Percentiles rank a stretch among this genome's conserved stretches.
phyloP scores from a whole-genome alignment of 495 filamentous ascomycete species.

The Collariella sp. region DNA sequence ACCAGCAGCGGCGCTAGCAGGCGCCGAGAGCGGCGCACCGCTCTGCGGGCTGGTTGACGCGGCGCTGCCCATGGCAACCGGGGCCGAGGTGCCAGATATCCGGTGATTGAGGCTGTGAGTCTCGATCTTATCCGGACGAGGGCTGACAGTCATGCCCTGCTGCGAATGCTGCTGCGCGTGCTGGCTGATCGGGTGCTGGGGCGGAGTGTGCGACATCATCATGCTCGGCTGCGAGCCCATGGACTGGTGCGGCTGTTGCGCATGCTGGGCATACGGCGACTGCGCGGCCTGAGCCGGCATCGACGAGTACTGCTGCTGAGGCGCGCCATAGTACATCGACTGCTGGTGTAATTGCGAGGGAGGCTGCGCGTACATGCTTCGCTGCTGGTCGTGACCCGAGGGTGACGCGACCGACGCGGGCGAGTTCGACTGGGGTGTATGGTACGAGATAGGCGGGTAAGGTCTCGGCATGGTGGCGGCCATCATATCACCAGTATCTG shows the following conservation, averaged over 20 bases:
- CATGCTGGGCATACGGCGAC: conserved; percentile 70
- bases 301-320: conserved; percentile 55
- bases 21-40: conserved; percentile 47
- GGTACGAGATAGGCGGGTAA: conserved; percentile 84
- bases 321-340: conserved; percentile 55
- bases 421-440: conserved; percentile 92
- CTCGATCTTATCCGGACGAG: conserved; percentile 52
- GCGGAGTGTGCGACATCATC: conserved; percentile 50
- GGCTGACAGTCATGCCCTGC: conserved; percentile 51
- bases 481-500: conserved; percentile 89
- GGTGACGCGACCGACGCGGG: conserved; percentile 92
- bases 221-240: conserved; percentile 46
- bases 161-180: conserved; percentile 41
- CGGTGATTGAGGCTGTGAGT: conserved; percentile 47
- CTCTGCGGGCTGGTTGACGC: conserved; percentile 39
- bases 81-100: conserved; percentile 45
- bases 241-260: conserved; percentile 58
- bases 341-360: conserved; percentile 71
- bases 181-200: conserved; percentile 42
- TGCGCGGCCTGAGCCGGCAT: conserved; percentile 56
- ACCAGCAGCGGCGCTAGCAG: conserved; percentile 34
- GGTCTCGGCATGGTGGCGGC: conserved; percentile 79
- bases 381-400: conserved; percentile 79
- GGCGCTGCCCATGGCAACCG: conserved; percentile 41
- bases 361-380: conserved; percentile 75